Percentiles rank a stretch among this genome's conserved stretches.
phyloP scores from a whole-genome alignment of 1,284 basidiomycete genomes.

The Ceratobasidium sp. region DNA sequence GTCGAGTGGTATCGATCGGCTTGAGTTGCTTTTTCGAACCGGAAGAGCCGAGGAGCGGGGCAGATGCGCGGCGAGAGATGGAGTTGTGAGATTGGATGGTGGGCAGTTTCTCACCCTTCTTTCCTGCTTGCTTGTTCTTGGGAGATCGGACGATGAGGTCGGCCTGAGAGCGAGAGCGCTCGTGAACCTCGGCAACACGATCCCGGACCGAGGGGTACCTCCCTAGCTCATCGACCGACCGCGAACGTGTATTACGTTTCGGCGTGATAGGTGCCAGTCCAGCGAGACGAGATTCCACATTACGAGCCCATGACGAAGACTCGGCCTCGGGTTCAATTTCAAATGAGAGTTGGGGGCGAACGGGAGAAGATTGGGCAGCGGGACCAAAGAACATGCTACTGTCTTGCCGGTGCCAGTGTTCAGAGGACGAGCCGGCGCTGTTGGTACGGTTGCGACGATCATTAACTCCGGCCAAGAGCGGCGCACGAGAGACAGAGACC shows the following conservation, averaged over 20 bases:
- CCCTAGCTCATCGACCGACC: conserved; percentile 12
- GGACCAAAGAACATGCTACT: not conserved
- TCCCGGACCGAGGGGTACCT: conserved; percentile 19
- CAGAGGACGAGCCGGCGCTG: not conserved
- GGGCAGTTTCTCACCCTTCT: not conserved
- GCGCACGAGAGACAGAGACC: conserved; percentile 21
- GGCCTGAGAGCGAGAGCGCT: conserved; percentile 1
- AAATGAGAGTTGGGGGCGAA: not conserved
- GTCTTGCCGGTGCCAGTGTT: conserved; percentile 7
- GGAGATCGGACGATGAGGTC: conserved; percentile 6
- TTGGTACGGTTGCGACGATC: not conserved
- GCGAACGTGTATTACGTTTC: not conserved
- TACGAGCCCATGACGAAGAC: not conserved
- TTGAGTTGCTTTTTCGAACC: conserved; percentile 12
- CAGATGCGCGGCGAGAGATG: conserved; percentile 24
- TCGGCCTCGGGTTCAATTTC: conserved; percentile 19
- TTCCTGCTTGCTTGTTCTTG: conserved; percentile 21
- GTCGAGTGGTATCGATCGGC: conserved; percentile 25
- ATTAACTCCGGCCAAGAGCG: not conserved
- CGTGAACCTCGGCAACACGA: conserved; percentile 15
- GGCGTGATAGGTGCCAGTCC: not conserved
- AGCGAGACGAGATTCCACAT: conserved; percentile 21
- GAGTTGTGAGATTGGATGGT: conserved; percentile 3
- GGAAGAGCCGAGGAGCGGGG: conserved; percentile 19
- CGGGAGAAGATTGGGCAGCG: not conserved